Evolutionary conservation across 192 early-diverging fungal genomes (phyloP).

Genomic region (Anaeromyces robustus): DNA sequence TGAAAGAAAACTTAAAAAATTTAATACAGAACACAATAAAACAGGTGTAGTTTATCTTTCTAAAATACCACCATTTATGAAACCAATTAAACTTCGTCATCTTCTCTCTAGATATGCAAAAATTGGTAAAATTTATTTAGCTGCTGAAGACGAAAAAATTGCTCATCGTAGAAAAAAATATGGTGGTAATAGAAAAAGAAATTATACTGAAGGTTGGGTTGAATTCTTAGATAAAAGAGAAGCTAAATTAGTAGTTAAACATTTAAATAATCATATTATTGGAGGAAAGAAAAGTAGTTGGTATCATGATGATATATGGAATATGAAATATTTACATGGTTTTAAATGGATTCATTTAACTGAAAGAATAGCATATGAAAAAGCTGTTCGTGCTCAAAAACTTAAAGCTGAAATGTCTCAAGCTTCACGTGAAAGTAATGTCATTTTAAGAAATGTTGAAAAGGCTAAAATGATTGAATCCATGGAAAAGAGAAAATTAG

Average conservation of each 20-base stretch:
- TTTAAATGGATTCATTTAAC: constrained; percentile 96
- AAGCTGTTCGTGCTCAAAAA: constrained; percentile 59
- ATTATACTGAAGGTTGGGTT: constrained; percentile 92
- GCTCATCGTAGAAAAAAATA: constrained; percentile 72
- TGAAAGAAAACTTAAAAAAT: constrained; percentile 34
- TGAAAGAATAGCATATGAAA: constrained; percentile 74
- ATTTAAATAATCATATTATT: constrained; percentile 69
- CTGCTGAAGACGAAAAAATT: constrained; percentile 66
- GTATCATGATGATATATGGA: constrained; percentile 94
- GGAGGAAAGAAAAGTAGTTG: constrained; percentile 70
- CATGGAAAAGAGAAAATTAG: constrained; percentile 51
- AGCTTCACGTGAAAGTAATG: constrained; percentile 72
- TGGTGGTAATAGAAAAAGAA: constrained; percentile 62
- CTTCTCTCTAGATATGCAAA: constrained; percentile 57
- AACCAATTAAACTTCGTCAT: constrained; percentile 58
- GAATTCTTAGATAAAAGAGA: constrained; percentile 87
- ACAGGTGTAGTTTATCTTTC: constrained; percentile 87
- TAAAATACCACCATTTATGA: constrained; percentile 86
- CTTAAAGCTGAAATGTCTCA: constrained; percentile 68
- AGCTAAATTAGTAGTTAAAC: constrained; percentile 57
- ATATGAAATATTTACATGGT: constrained; percentile 82
- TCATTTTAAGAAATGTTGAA: constrained; percentile 73
- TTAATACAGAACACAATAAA: constrained; percentile 46
- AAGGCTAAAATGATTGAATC: constrained; percentile 70
- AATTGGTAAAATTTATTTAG: constrained; percentile 71